Conservation (phyloP, 768 basidiomycete genomes). For the Tephrocybe sp. region DNA sequence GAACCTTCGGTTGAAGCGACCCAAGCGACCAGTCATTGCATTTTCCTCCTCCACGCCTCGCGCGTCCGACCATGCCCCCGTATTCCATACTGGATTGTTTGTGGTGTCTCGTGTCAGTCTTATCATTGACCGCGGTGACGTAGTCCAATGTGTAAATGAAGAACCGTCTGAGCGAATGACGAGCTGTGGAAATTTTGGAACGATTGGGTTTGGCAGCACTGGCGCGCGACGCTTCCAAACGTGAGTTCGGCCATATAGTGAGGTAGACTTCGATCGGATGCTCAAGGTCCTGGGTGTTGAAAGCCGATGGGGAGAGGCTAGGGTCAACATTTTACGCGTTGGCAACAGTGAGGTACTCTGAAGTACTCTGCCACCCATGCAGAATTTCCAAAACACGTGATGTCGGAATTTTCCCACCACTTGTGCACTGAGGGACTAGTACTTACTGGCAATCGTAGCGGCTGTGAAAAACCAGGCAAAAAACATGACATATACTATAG, state of each 20-base stretch:
- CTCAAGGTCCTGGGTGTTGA: no score
- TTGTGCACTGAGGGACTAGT: no score
- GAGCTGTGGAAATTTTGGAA: slow-evolving; percentile 82
- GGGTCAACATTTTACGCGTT: no score
- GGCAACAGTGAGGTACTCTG: no score
- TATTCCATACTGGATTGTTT: slow-evolving; percentile 87
- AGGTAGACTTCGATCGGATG: slow-evolving; percentile 55
- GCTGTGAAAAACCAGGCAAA: no score
- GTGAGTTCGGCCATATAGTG: slow-evolving; percentile 83
- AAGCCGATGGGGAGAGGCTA: no score
- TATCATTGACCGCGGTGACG: slow-evolving; percentile 69
- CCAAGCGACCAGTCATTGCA: slow-evolving; percentile 72
- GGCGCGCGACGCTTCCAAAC: slow-evolving; percentile 70
- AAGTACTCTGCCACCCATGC: no score
- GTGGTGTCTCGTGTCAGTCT: slow-evolving; percentile 72
- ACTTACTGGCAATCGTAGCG: no score
- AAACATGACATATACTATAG: no score
- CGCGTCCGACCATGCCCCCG: slow-evolving; percentile 51
- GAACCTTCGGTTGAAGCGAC: slow-evolving; percentile 76
- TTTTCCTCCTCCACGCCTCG: slow-evolving; percentile 63
- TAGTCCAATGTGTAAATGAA: slow-evolving; percentile 84
- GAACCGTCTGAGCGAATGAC: slow-evolving; percentile 88
- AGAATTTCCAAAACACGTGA: no score
- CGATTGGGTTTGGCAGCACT: slow-evolving; percentile 75
- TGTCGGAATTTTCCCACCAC: no score